phyloP scores from a whole-genome alignment of 2,329 filamentous ascomycete genomes.

The Monilinia fructicola region DNA sequence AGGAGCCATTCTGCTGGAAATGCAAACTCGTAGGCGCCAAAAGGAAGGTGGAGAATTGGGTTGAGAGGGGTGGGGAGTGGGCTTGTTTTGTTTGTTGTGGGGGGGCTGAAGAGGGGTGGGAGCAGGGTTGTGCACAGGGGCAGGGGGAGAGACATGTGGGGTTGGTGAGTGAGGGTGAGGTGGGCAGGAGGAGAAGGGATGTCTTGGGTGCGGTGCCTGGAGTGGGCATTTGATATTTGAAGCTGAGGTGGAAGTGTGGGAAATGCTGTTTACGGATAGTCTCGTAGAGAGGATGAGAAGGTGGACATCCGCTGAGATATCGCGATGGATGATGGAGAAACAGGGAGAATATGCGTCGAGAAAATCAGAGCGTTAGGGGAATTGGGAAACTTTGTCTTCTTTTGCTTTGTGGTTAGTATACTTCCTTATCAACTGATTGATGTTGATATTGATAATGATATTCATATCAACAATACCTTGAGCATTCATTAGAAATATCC shows the following conservation, averaged over 20 bases:
- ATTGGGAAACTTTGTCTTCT: no score
- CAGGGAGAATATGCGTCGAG: not conserved
- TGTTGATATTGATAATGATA: not conserved
- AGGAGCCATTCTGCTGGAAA: constrained; percentile 33
- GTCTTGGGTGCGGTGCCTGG: constrained; percentile 10
- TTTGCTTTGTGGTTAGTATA: not conserved
- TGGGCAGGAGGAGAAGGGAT: constrained; percentile 8
- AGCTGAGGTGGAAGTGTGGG: no score
- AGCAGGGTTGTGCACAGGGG: not conserved
- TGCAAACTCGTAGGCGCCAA: constrained; percentile 31
- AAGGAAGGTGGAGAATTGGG: constrained; percentile 32
- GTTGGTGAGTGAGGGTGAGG: not conserved
- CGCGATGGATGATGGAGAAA: not conserved
- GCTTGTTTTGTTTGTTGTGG: constrained; percentile 37
- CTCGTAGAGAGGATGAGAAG: not conserved
- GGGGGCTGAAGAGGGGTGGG: constrained; percentile 30
- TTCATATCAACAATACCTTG: constrained; percentile 7
- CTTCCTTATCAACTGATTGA: not conserved
- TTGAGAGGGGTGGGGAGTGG: constrained; percentile 27
- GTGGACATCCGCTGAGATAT: not conserved
- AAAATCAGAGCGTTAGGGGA: no score
- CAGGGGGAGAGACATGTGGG: constrained; percentile 8
- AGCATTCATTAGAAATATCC: not conserved
- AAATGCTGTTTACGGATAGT: not conserved
- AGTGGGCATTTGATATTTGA: not conserved